A percentile compares a stretch with the other conserved stretches of the same genome.
phyloP scores from a whole-genome alignment of 2,329 filamentous ascomycete species.

The Helotiales sp. region DNA sequence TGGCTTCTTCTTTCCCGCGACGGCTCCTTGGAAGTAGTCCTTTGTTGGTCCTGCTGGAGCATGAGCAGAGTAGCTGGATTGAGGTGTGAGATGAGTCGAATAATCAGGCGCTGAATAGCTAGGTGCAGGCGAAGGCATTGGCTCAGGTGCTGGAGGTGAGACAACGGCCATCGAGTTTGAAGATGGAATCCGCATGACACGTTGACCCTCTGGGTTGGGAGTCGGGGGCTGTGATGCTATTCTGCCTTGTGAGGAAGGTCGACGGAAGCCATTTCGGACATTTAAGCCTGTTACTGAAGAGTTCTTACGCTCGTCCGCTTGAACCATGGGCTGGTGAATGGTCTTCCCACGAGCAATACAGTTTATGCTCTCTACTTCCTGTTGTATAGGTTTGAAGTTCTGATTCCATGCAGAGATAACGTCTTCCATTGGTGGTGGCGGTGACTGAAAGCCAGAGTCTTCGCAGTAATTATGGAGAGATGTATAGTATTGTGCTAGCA shows the following conservation, averaged over 20 bases:
- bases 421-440: slow-evolving; percentile 70
- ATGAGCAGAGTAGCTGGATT: slow-evolving; percentile 29
- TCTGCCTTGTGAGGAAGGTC: slow-evolving; percentile 41
- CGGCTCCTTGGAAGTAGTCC: slow-evolving; percentile 34
- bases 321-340: slow-evolving; percentile 51
- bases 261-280: slow-evolving; percentile 40
- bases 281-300: slow-evolving; percentile 31
- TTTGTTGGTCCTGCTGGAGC: slow-evolving; percentile 29
- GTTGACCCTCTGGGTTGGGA: slow-evolving; percentile 22
- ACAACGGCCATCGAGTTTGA: slow-evolving; percentile 13
- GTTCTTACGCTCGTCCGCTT: slow-evolving; percentile 36
- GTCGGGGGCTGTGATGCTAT: slow-evolving; percentile 20
- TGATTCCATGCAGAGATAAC: slow-evolving; percentile 67
- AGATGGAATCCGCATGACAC: slow-evolving; percentile 29
- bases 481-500: slow-evolving; percentile 79
- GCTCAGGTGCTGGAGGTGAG: slow-evolving; percentile 23
- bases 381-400: slow-evolving; percentile 62
- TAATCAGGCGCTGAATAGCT: slow-evolving; percentile 25
- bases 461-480: slow-evolving; percentile 72
- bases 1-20: slow-evolving; percentile 71
- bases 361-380: slow-evolving; percentile 64
- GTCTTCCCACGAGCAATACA: slow-evolving; percentile 68
- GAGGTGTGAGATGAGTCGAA: slow-evolving; percentile 27
- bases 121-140: slow-evolving; percentile 21
- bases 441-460: slow-evolving; percentile 67